Base-by-base conservation (phyloP, 805 yeast species). In the Starmerella sirachaensis region DNA sequence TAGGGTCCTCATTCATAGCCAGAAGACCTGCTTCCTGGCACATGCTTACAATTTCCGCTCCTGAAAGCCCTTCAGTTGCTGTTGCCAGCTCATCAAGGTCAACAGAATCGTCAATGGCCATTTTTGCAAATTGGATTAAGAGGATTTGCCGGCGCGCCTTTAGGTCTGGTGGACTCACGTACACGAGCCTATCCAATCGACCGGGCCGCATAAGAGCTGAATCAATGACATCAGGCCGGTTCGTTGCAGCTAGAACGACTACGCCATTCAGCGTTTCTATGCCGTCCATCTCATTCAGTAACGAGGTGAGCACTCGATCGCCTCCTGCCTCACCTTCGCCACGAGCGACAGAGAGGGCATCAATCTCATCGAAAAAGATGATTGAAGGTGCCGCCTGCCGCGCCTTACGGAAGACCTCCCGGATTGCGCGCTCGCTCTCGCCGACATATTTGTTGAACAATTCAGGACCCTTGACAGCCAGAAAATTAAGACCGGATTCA, bases 381-480 rank as follows among this genome's bases (percentile, higher is more conserved):
- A 88, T 85, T 44, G 93, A 79, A 8, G 98, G 98, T 1, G 94
- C 70, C 1, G 96, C 94, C 5, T 94, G 93, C 40, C 96, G 65
- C 0, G 98, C 98, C 51, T 88, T 80, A 21, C 93, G 70, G 60
- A 88, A 88, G 3, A 88, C 78, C 56, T 86, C 95, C 47, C 98
- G 66, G n/a, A 88, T 80, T 2, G 95, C 82, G 24, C 84, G 67
- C 60, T 88, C 98, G 14, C 88, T 76, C 56, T 88, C 98, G 46
- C 98, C 98, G 26, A 91, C 96, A 52, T 81, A 88, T 58, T 91
- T 88, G 60, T 84, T 88, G 54, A 88, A 79, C 23, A 88, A 73
- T 58, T 88, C 98, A 0, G 98, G 98, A 1, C 98, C 98, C 57
- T 91, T 91, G 6, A 88, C 94, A 0, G 97, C 94, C 36, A 88